phyloP scores from a whole-genome alignment of 768 basidiomycete species.

The Leccinum arenicola region DNA sequence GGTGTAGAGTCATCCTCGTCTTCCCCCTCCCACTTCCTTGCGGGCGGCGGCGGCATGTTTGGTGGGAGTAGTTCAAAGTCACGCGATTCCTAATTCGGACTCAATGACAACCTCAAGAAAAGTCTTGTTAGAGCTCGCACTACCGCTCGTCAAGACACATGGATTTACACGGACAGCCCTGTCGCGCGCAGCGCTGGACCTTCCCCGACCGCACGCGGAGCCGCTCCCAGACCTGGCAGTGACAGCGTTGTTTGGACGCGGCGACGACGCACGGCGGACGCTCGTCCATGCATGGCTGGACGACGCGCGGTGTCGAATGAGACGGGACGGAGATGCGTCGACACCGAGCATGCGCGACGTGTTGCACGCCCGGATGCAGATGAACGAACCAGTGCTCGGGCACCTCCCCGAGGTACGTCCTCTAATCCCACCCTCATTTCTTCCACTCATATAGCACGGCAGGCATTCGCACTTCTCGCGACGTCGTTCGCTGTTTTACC shows the following conservation, averaged over 20 bases:
- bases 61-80: background rate
- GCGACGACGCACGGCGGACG: constrained; percentile 59
- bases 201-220: constrained; percentile 47
- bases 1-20: constrained; percentile 82
- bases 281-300: constrained; percentile 75
- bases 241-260: constrained; percentile 69
- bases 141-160: constrained; percentile 61
- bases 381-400: constrained; percentile 64
- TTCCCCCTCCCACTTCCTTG: constrained; percentile 83
- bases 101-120: constrained; percentile 15
- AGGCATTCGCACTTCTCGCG: constrained; percentile 75
- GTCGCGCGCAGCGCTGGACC: constrained; percentile 56
- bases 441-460: background rate
- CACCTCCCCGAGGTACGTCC: constrained; percentile 64
- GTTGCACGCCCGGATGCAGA: constrained; percentile 53
- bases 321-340: background rate
- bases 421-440: background rate
- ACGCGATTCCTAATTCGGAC: constrained; percentile 1
- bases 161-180: constrained; percentile 77
- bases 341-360: constrained; percentile 43
- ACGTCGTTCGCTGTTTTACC: constrained; percentile 48
- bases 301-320: constrained; percentile 58
- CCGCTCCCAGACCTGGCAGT: constrained; percentile 72
- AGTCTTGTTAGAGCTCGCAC: constrained; percentile 53
- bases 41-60: constrained; percentile 11